Evolutionary conservation across 768 basidiomycete species (phyloP), one percentile per base, ranked within the genome.

Genomic region (Russula lepida): DNA sequence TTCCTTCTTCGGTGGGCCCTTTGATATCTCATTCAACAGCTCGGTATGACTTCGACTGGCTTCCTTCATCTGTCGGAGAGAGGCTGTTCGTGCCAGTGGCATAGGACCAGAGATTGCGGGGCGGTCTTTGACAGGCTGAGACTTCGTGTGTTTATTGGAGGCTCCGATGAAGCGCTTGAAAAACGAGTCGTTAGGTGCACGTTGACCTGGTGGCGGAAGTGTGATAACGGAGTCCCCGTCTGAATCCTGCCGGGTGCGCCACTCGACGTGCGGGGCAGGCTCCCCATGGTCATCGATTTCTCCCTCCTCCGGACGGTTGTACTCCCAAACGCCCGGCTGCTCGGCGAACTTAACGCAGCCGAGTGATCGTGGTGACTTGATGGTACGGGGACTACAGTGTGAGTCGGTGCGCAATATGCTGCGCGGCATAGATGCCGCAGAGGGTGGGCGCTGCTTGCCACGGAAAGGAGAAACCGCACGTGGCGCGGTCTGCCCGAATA

Each of bases 91-190:
- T 44, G 59, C 63, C 11, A 74, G 64, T 21, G 72, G 72, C 60
- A 71, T 68, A 35, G 73, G 73, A 28, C 70, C 71, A 12, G 73
- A 74, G 56, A 74, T 74, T 30, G 61, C 44, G 23, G 69, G 72
- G 35, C 69, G 68, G 27, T 66, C 69, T 13, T 64, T 48, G 63
- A 54, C 28, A 30, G n/a, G n/a, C n/a, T n/a, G n/a, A n/a, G 44
- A 43, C 37, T 58, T 53, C 48, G 59, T 15, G 27, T 43, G 49
- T 48, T 64, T 70, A 54, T 54, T 56, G 35, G 56, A 64, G 39
- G 58, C 35, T 27, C 64, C 66, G 39, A 67, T 60, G n/a, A 68
- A 58, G 54, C 69, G 66, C 48, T 64, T 63, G 63, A 70, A 49
- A 53, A 63, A 60, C 54, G 68, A 60, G 49, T 67, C 63, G 51